phyloP scores from a whole-genome alignment of 1,139 yeast species.

The Candida pseudocylindracea region DNA sequence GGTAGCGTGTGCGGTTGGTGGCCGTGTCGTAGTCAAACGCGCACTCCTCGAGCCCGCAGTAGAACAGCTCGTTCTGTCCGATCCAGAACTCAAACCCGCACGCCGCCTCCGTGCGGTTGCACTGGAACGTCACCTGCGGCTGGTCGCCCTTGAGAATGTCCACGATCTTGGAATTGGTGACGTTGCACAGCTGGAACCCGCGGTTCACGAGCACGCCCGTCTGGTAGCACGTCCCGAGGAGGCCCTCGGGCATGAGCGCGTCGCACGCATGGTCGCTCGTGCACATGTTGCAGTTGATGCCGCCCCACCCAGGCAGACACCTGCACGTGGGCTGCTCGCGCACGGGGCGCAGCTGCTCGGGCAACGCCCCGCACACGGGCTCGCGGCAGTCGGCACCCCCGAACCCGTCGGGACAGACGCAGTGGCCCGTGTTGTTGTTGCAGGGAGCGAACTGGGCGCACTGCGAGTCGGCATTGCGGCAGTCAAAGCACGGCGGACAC shows the following conservation, averaged over 20 bases:
- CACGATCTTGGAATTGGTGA: slow-evolving; percentile 70
- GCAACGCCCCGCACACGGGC: slow-evolving; percentile 73
- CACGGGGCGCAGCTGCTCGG: slow-evolving; percentile 38
- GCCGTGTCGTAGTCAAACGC: slow-evolving; percentile 38
- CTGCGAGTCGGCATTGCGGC: slow-evolving; percentile 75
- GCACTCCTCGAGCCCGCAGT: slow-evolving; percentile 62
- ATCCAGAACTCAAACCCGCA: slow-evolving; percentile 97
- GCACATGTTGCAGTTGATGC: slow-evolving; percentile 85
- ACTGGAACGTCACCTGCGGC: slow-evolving; percentile 86
- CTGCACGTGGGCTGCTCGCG: slow-evolving; percentile 29
- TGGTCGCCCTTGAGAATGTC: slow-evolving; percentile 56
- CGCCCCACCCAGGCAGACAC: slow-evolving; percentile 78
- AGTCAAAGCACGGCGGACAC: slow-evolving; percentile 83
- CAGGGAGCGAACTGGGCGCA: slow-evolving; percentile 82
- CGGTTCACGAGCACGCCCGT: slow-evolving; percentile 71
- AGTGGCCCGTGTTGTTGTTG: slow-evolving; percentile 70
- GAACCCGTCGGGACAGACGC: slow-evolving; percentile 83
- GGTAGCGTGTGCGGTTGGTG: slow-evolving; percentile 53
- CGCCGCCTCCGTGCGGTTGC: slow-evolving; percentile 38
- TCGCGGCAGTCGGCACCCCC: slow-evolving; percentile 85
- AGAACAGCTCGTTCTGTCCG: slow-evolving; percentile 71
- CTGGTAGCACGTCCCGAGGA: slow-evolving; percentile 73
- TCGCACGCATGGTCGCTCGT: slow-evolving; percentile 54
- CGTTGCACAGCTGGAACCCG: slow-evolving; percentile 85
- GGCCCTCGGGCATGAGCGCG: slow-evolving; percentile 70